Base-by-base conservation (phyloP, 805 yeast species). In the Lipomyces lipofer region DNA sequence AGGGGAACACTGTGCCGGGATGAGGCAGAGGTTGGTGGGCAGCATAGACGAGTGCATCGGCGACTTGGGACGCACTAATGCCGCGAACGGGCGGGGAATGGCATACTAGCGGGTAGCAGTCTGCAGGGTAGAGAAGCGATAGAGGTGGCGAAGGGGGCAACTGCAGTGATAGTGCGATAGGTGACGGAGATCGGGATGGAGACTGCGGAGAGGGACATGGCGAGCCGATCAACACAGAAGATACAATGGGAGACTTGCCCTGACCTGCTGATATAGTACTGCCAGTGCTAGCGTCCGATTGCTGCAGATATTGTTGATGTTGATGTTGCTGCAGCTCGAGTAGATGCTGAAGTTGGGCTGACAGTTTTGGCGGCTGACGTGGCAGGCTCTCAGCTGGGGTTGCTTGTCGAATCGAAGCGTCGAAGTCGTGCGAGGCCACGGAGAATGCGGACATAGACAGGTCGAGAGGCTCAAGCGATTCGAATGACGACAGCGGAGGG, bases 1-100 rank as follows among this genome's bases (percentile, higher is more conserved):
- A 90, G 0, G 97, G 97, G 64, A 90, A 91, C 77, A 91, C 80
- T 9, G 66, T 65, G 22, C 75, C 78, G 17, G 91, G 84, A 2
- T 79, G 79, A 0, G 97, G 96, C 38, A 84, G 65, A 2, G 74
- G 71, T 10, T 59, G 48, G 22, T 67, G 63, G 38, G 66, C 64
- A 30, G 63, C 65, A 19, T 54, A 36, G 47, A 64, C 65, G 13
- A 71, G 48, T 4, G 70, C 67, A 9, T 40, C 47, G 6, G 49
- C 54, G 4, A 58, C 49, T 19, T 32, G 40, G 3, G 54, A 40
- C 17, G 66, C 66, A 24, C 51, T 33, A 6, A 63, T 5, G 13
- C 46, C 52, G 25, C 44, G 48, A 8, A 62, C 55, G 8, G 63
- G 62, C 22, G 61, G 59, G 9, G 44, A 33, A 2, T 30, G 15